Base-by-base conservation (phyloP, 495 filamentous ascomycete genomes). In the Melanomma pulvis-pyrius region DNA sequence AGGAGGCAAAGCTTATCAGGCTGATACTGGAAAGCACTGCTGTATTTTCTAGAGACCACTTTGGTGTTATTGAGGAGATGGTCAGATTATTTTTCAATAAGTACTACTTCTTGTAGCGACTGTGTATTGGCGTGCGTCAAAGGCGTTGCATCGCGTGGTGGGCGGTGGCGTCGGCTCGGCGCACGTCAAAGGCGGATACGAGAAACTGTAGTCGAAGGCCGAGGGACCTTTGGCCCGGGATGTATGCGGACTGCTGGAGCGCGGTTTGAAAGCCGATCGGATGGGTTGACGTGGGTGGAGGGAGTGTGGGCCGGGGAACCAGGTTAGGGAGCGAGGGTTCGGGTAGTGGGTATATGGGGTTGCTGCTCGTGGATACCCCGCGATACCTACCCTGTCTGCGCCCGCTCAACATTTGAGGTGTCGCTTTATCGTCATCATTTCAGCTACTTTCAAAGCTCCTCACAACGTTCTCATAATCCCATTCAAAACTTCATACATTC, bases 121-220 rank as follows among this genome's bases (percentile, higher is more conserved):
- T n/a, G n/a, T 8, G 34, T 41, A 47, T 47, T 47, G 44, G 44
- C 44, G 44, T 47, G 21, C 44, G 44, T 47, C 44, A 47, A 47
- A 22, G 44, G 44, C 44, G 44, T 47, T 47, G 44, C 15, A 22
- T 22, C 15, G 44, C 5, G 44, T 6, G 15, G 15, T 47, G 5
- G 34, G 56, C 5, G 6, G 46, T 41, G 47, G 26, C 17, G 50
- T 21, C 13, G 49, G 30, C 34, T 64, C 53, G 61, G 61, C 51
- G 51, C 36, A 53, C 62, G 62, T 65, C 46, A 58, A 58, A 26
- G 62, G 62, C 62, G 50, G 50, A 54, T 28, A 56, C 50, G 22
- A 9, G 36, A n/a, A 12, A 15, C n/a, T 26, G 32, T 19, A 1
- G 1, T 34, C 30, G 28, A 49, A 51, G 26, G 48, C 56, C 56